Evolutionary conservation across 176 grass and related monocot genomes (phyloP).

Genomic region (Lolium perenne): DNA sequence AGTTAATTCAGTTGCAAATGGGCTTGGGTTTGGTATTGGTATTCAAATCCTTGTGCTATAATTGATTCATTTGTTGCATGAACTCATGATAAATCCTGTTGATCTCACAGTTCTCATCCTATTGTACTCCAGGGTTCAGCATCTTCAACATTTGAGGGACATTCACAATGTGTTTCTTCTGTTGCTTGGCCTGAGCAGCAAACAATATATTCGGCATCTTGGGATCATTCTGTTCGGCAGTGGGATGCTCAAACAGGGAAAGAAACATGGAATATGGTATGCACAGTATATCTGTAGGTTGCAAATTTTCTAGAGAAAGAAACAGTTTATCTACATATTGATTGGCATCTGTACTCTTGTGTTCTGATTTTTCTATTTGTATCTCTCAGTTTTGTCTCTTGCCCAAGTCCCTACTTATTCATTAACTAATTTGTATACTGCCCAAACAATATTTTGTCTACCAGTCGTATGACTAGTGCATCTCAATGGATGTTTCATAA

Average conservation of each 20-base stretch:
- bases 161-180: constrained; percentile 86
- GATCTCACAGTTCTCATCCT: constrained; percentile 16
- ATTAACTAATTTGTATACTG: neutral
- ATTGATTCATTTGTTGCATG: neutral
- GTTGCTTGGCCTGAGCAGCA: constrained; percentile 75
- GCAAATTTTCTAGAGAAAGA: constrained; percentile 28
- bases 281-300: constrained; percentile 3
- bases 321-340: neutral
- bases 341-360: neutral
- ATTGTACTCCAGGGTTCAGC: constrained; percentile 61
- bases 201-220: constrained; percentile 89
- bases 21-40: neutral
- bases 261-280: constrained; percentile 87
- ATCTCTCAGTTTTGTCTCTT: neutral
- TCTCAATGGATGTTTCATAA: neutral
- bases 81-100: neutral
- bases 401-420: neutral
- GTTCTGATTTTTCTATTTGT: constrained; percentile 13
- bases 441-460: neutral
- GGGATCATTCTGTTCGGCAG: constrained; percentile 95
- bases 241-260: constrained; percentile 86
- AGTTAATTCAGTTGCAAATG: constrained; percentile 7
- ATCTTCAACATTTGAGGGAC: constrained; percentile 76
- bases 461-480: neutral
- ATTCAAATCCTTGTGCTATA: constrained; percentile 22